A percentile compares a stretch with the other conserved stretches of the same genome.
These are phyloP conservation scores for Globisporangium orthogonon DNA, from an alignment of 352 stramenopile species.

Conservation along the genomic window DNA sequence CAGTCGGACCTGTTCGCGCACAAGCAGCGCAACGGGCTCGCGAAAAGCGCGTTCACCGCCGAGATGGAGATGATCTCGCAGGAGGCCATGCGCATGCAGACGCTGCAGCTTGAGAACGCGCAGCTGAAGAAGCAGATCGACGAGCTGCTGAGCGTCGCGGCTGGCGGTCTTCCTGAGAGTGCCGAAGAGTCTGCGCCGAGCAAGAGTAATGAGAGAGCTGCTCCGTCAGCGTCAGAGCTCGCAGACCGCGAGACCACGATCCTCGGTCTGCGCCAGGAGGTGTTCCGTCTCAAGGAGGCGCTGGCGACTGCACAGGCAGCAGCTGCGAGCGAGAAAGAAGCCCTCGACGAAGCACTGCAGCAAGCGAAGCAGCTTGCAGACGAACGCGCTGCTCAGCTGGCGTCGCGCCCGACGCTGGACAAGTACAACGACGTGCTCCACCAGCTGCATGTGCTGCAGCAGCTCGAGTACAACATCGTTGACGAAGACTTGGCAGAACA, in stretches of 20 bases:
- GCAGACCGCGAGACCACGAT: conserved; percentile 53
- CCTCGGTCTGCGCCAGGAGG: conserved; percentile 43
- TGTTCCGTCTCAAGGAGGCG: conserved; percentile 49
- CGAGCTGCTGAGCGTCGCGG: conserved; percentile 32
- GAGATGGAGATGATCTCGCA: conserved; percentile 89
- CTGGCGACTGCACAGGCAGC: conserved; percentile 18
- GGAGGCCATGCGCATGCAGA: conserved; percentile 71
- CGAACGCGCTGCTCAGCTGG: conserved; percentile 32
- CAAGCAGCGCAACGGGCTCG: conserved; percentile 69
- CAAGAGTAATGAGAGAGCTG: neutral
- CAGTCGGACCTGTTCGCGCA: conserved; percentile 89
- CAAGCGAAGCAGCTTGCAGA: conserved; percentile 20
- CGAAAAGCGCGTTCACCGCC: conserved; percentile 53
- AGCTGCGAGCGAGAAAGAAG: conserved; percentile 22
- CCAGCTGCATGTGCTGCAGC: conserved; percentile 90
- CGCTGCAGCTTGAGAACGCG: conserved; percentile 74
- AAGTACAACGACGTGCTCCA: conserved; percentile 84
- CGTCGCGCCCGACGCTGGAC: conserved; percentile 75
- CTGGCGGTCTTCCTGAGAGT: too few relatives aligned
- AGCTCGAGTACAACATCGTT: conserved; percentile 87
- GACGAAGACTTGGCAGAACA: conserved; percentile 48
- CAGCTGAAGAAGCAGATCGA: conserved; percentile 86
- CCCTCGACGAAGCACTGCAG: conserved; percentile 26
- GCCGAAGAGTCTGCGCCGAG: neutral
- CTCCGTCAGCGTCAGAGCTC: conserved; percentile 18